A percentile compares a stretch with the other conserved stretches of the same genome.
These are phyloP conservation scores for Elaeagnus macrophylla DNA, from an alignment of 306 rosid genomes.

Conservation along the genomic window DNA sequence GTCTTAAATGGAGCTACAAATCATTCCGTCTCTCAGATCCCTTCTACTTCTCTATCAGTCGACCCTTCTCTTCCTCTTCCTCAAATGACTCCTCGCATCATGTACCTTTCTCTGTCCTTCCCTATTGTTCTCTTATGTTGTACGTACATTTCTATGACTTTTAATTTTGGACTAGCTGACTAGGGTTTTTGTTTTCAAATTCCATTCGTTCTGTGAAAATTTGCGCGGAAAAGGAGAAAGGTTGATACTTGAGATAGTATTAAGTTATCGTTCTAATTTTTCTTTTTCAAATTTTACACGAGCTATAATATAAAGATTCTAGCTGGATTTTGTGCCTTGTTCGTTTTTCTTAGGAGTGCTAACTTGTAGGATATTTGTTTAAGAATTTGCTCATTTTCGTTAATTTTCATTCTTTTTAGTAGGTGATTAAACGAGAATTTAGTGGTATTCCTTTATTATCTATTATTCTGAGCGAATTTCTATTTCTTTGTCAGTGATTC, in stretches of 20 bases:
- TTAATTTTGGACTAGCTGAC: neutral
- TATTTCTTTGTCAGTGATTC: neutral
- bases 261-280: no score
- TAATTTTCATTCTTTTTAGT: no score
- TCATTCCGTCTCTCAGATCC: conserved; percentile 32
- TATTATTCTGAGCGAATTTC: neutral
- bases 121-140: neutral
- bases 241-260: no score
- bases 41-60: conserved; percentile 40
- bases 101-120: conserved; percentile 23
- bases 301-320: no score
- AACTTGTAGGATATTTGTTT: neutral
- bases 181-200: neutral
- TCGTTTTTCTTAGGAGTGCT: neutral
- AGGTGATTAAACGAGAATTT: neutral
- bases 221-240: neutral
- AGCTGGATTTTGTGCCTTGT: no score
- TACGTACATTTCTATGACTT: conserved; percentile 8
- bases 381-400: no score
- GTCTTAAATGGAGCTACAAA: conserved; percentile 29
- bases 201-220: conserved; percentile 3
- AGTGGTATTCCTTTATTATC: neutral
- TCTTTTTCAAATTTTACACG: no score
- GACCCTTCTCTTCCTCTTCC: conserved; percentile 53
- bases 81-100: conserved; percentile 38